Evolutionary conservation across 257 asterid species (phyloP), one percentile per base, ranked within the genome.

Genomic region (Solanum boliviense): DNA sequence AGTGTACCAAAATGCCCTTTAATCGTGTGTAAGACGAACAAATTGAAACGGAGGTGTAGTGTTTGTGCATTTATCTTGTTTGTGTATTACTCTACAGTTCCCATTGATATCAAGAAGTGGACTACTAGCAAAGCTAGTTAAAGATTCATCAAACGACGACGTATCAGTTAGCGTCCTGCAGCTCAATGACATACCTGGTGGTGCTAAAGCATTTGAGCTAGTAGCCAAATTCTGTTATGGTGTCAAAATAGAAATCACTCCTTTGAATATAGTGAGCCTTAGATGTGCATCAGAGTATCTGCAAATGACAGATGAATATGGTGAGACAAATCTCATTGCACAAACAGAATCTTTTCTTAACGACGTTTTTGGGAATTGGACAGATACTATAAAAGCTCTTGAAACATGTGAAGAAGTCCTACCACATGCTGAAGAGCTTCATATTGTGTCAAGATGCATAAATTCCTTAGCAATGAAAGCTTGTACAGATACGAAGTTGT

Each of bases 71-170:
- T 56, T 41, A 78, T 78, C 84, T 41, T n/a, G 62, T 78, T 41
- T 78, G 36, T 21, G 18, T 23, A 7, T 41, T 27, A 27, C 5
- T 39, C 8, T 87, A 20, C 75, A 87, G 89, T 87, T 58, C 52
- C 89, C 89, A 35, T 27, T 76, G 65, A 31, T 87, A 75, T 75
- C 89, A 87, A 87, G 67, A 87, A 78, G 86, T 87, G 86, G 89
- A 73, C 86, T 38, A 11, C 46, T 87, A 60, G 60, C 83, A 39
- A 75, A 78, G 21, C 27, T 76, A 39, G 39, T 87, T 13, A 83
- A 44, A 48, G 89, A 87, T 36, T 15, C 35, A 38, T 87, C 31
- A 78, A 81, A 81, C 6, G 41, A 81, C 41, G 68, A 46, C 39
- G 20, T 21, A 46, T 46, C 85, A 46, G 27, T 81, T 29, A 16